Evolutionary conservation across 371 early-diverging fungal genomes (phyloP).

Genomic region (Mucor plumbeus): DNA sequence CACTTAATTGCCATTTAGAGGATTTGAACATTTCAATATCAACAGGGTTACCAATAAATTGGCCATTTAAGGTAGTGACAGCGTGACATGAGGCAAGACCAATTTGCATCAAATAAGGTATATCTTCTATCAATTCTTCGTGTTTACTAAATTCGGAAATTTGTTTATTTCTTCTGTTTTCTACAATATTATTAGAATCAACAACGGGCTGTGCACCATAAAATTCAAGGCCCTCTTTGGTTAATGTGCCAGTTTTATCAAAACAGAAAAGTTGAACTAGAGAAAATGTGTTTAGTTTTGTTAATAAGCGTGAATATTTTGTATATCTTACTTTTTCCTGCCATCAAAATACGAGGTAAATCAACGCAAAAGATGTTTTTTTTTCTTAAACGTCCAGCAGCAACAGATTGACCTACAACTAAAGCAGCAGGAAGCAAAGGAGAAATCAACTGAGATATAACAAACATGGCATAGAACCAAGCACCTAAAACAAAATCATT

Average conservation of each 20-base stretch:
- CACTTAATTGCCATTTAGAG: slow-evolving; percentile 58
- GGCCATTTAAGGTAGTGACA: slow-evolving; percentile 71
- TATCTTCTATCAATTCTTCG: slow-evolving; percentile 36
- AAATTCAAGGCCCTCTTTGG: slow-evolving; percentile 68
- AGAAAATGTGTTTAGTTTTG: slow-evolving; percentile 3
- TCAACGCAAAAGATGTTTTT: slow-evolving; percentile 79
- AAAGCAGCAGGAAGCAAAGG: slow-evolving; percentile 66
- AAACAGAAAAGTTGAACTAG: slow-evolving; percentile 92
- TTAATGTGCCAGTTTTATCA: slow-evolving; percentile 71
- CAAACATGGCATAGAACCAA: slow-evolving; percentile 74
- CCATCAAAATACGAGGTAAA: slow-evolving; percentile 83
- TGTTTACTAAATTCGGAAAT: slow-evolving; percentile 36
- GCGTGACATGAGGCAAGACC: slow-evolving; percentile 87
- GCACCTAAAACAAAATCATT: slow-evolving; percentile 18
- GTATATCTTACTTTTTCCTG: slow-evolving; percentile 68
- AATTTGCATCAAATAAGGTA: slow-evolving; percentile 53
- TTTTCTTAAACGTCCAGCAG: slow-evolving; percentile 70
- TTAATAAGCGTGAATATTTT: not conserved
- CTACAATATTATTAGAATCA: slow-evolving; percentile 38
- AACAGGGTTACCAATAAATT: slow-evolving; percentile 81
- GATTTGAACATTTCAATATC: slow-evolving; percentile 92
- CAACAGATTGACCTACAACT: slow-evolving; percentile 80
- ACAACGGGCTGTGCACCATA: slow-evolving; percentile 50
- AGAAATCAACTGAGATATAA: slow-evolving; percentile 73
- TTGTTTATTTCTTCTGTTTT: slow-evolving; percentile 23